Percentiles rank a stretch among this genome's conserved stretches.
phyloP scores from a whole-genome alignment of 2,329 filamentous ascomycete species.

The Penicillium glabrum region DNA sequence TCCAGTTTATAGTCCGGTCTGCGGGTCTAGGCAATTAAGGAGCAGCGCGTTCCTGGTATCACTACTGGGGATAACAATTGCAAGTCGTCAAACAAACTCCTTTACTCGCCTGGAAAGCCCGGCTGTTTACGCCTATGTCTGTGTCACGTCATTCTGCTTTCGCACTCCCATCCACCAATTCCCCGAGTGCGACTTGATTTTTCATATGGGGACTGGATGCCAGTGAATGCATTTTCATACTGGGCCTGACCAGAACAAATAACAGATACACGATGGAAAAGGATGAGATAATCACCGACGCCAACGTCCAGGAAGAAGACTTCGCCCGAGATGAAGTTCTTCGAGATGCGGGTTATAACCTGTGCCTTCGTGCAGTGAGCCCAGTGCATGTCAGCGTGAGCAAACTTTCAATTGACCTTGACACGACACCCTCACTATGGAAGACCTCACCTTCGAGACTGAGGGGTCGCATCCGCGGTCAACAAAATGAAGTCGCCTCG shows the following conservation, averaged over 20 bases:
- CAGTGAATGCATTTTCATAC: background rate
- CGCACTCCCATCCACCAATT: background rate
- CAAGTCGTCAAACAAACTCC: background rate
- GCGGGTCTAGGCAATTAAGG: background rate
- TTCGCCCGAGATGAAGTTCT: conserved; percentile 2
- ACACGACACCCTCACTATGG: conserved; percentile 35
- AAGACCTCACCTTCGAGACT: conserved; percentile 31
- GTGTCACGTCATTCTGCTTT: background rate
- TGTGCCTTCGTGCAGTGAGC: conserved; percentile 42
- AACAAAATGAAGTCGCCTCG: conserved; percentile 22
- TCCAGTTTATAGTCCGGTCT: conserved; percentile 2
- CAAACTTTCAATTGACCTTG: conserved; percentile 33
- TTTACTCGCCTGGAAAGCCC: background rate
- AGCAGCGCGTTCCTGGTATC: background rate
- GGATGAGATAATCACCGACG: conserved; percentile 12
- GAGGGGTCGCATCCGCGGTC: conserved; percentile 30
- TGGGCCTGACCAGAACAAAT: background rate
- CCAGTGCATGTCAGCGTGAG: conserved; percentile 40
- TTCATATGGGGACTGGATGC: background rate
- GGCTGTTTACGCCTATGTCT: background rate
- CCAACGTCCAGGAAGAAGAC: conserved; percentile 9
- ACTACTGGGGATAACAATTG: background rate
- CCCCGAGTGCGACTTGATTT: background rate
- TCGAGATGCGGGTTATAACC: conserved; percentile 22
- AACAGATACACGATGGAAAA: conserved; percentile 14